Evolutionary conservation across 192 early-diverging fungal genomes (phyloP), one percentile per base, ranked within the genome.

Genomic region (Coemansia sp.): DNA sequence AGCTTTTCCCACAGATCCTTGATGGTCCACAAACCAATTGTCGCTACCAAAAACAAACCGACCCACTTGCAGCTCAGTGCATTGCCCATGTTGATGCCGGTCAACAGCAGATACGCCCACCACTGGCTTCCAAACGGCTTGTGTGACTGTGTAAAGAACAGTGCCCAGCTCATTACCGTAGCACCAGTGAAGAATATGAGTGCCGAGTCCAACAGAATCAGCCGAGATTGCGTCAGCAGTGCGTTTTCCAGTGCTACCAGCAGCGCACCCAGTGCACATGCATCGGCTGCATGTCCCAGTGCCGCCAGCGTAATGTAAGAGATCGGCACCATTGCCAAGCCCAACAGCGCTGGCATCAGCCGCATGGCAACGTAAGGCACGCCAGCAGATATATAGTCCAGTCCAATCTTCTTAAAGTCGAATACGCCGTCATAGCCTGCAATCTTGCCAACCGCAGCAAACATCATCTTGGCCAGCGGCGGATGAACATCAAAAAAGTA

Each of bases 401-500:
- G 70, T 49, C 92, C 93, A 71, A 98, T 98, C 53, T 88, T 83
- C 51, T 94, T 92, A 64, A 98, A 98, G 56, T 91, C 82, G 73
- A 96, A 98, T 37, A 84, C 74, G 6, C 93, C 92, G 64, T 97
- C 84, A 69, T 96, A 93, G 4, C 96, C 96, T 42, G 85, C 85
- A 16, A 93, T 41, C 68, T 82, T 80, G 15, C 90, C 93, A 3
- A 81, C 82, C 7, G 70, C 70, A 1, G 93, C 92, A 40, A 97
- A 82, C 69, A 97, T 60, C 78, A 97, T 75, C 61, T 95, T 96
- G 42, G 92, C 95, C 23, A 97, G 82, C 12, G 93, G 93, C 31
- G 95, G 95, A 62, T 97, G 95, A 0, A 97, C 93, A 66, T 97
- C 95, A 71, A 97, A 94, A 71, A 86, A 97, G 66, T 89, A 97